Evolutionary conservation across 768 basidiomycete genomes (phyloP), one percentile per base, ranked within the genome.

Genomic region (Naganishia antarctica): DNA sequence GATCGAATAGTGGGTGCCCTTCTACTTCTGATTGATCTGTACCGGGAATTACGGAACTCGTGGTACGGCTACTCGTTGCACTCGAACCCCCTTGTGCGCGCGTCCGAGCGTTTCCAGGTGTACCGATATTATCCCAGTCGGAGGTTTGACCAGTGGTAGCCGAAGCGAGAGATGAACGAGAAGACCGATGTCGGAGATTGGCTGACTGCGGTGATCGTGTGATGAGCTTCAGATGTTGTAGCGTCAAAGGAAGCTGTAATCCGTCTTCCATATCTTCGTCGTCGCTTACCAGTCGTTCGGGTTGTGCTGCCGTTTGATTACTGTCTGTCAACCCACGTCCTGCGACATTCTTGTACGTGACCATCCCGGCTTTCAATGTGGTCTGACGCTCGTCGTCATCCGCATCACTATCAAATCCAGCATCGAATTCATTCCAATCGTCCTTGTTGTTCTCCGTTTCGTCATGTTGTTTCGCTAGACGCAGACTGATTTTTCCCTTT

Each of bases 291-390:
- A 32, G 21, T 16, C 32, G 44, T 48, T 48, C 31, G 34, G 41
- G 44, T 44, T 63, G 34, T 16, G 23, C 7, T 31, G 51, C 16
- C 46, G 51, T 15, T 8, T 12, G 15, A 40, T n/a, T 34, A 29
- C 57, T 63, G 12, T 46, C 60, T 13, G 47, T 48, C 1, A 46
- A 12, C 0, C 28, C 48, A 21, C 63, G 64, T 0, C 28, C 25
- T 29, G 21, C 57, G 25, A 74, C 62, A 16, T 71, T 73, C 66
- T 74, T 75, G 26, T 75, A 61, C 2, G 76, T 75, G 26, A 31
- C 61, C 0, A 67, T 70, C 7, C 72, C 71, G n/a, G 73, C 74
- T 68, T 74, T 77, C 58, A 77, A 57, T 3, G 76, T 77, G 3
- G 72, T 70, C 49, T 74, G 68, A 13, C 66, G 48, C 31, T 67